Conservation (phyloP, 768 basidiomycete genomes). For the Dentipellis sp. region DNA sequence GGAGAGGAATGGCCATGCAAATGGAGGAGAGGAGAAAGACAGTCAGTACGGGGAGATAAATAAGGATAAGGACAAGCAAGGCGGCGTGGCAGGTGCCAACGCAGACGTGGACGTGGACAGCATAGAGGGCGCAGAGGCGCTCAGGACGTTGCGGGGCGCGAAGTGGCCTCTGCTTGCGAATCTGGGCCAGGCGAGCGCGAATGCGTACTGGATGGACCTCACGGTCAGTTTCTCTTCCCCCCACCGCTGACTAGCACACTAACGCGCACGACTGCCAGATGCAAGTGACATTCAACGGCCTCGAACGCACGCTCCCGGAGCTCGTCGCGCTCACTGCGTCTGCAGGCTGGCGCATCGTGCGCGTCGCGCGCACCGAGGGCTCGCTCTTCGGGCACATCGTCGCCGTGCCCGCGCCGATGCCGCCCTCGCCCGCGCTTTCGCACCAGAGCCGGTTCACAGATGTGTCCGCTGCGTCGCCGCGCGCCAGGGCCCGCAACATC, state of each 20-base stretch:
- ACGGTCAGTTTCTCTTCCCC: slow-evolving; percentile 32
- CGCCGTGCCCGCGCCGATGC: slow-evolving; percentile 52
- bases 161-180: slow-evolving; percentile 62
- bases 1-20: too few species aligned
- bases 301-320: slow-evolving; percentile 60
- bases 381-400: slow-evolving; percentile 65
- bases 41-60: too few species aligned
- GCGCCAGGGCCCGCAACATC: too few species aligned
- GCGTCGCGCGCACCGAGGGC: slow-evolving; percentile 47
- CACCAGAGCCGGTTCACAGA: too few species aligned
- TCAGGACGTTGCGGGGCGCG: slow-evolving; percentile 42
- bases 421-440: slow-evolving; percentile 14
- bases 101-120: background rate
- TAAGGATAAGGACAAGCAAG: background rate
- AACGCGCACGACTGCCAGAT: slow-evolving; percentile 31
- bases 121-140: slow-evolving; percentile 33
- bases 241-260: background rate
- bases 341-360: slow-evolving; percentile 53
- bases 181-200: slow-evolving; percentile 60
- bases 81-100: background rate
- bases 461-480: too few species aligned
- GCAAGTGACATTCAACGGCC: slow-evolving; percentile 58
- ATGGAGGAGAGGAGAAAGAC: too few species aligned
- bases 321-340: slow-evolving; percentile 40
- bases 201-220: slow-evolving; percentile 65